These are phyloP conservation scores for Albugo laibachii DNA, from an alignment of 352 stramenopile species.

Conservation along the genomic window DNA sequence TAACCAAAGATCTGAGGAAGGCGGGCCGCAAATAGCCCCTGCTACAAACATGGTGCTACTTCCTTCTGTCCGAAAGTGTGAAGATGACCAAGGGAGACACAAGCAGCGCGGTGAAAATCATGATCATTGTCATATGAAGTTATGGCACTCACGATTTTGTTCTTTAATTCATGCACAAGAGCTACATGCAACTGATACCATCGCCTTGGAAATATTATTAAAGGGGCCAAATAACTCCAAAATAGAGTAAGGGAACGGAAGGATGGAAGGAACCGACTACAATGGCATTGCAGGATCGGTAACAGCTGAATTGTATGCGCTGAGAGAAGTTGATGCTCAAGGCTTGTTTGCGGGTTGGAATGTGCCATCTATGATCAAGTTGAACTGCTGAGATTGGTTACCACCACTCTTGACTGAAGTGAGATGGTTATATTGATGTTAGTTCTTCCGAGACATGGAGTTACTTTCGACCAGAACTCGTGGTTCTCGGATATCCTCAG, in stretches of 20 bases:
- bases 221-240: background rate
- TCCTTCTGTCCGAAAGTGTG: background rate
- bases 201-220: background rate
- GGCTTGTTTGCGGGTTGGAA: background rate
- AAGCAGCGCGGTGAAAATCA: background rate
- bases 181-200: background rate
- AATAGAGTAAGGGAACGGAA: background rate
- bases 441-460: conserved; percentile 65
- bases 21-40: background rate
- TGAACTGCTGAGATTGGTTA: too few species aligned
- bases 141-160: too few species aligned
- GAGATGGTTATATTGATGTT: conserved; percentile 75
- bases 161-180: background rate
- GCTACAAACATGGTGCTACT: background rate
- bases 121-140: background rate
- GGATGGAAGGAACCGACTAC: conserved; percentile 2
- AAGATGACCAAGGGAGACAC: background rate
- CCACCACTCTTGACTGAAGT: conserved; percentile 12
- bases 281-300: conserved; percentile 13
- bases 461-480: too few species aligned
- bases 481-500: too few species aligned
- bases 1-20: conserved; percentile 1
- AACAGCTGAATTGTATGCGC: conserved; percentile 20
- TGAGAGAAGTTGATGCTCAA: conserved; percentile 12
- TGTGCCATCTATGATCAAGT: too few species aligned